Base-by-base conservation (phyloP, 1,284 basidiomycete species). In the Puccinia polysora region DNA sequence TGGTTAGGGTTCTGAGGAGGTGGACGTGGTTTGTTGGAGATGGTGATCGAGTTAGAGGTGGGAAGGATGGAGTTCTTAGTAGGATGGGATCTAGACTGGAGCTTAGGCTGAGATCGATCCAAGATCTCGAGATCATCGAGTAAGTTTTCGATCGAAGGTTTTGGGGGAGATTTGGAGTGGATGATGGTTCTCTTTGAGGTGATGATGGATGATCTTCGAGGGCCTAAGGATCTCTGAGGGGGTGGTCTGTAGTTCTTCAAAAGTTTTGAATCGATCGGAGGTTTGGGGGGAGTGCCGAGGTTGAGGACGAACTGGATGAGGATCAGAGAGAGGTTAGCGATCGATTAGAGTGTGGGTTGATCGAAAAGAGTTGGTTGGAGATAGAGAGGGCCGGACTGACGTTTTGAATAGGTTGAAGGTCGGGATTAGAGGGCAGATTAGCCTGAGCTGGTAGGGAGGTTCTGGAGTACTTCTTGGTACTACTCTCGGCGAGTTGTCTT, bases 401-500 rank as follows among this genome's bases (percentile, higher is more conserved):
- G 40, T 65, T 30, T 38, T 65, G 18, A 23, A 20, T 47, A 0
- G 10, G 32, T 2, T 38, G 56, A 20, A 28, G 28, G 0, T 38
- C 65, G 50, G 20, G 1, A n/a, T 25, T 28, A 52, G 18, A 36
- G 30, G 30, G 23, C 23, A n/a, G 36, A 18, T 8, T 23, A 23
- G n/a, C 18, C n/a, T 59, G 1, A 12, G 23, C 30, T 30, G 8
- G 43, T 34, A 49, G 25, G 18, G 15, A 50, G 30, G 12, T 64
- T 64, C 3, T 30, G 5, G 38, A 45, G 23, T 36, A 52, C 15
- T 71, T 71, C 30, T 43, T 60, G 18, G 58, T 59, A 30, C 59
- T 63, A n/a, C 55, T 71, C 32, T 71, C 43, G 12, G 68, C 68
- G 25, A 53, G 36, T 45, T 63, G 68, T 36, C 68, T n/a, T 55